Evolutionary conservation across 2,329 filamentous ascomycete genomes (phyloP).

Genomic region (Microcyclospora tardicrescens): DNA sequence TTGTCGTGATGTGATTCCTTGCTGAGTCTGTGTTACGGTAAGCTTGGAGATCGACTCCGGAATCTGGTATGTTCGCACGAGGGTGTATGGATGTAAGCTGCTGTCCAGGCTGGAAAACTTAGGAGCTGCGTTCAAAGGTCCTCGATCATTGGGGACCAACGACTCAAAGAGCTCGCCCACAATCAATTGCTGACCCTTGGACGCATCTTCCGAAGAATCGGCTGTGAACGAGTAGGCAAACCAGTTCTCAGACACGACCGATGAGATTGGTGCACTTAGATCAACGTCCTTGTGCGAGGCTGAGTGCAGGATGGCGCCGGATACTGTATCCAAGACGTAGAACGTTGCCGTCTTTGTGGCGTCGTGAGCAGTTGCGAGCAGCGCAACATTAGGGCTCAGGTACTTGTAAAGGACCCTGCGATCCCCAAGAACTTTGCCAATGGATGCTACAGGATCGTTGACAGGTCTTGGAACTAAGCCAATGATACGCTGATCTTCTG

Average conservation of each 20-base stretch:
- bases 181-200: conserved; percentile 76
- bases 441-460: conserved; percentile 84
- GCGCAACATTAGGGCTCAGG: conserved; percentile 70
- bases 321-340: conserved; percentile 75
- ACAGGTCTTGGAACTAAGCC: conserved; percentile 53
- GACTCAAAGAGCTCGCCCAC: conserved; percentile 89
- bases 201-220: conserved; percentile 38
- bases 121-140: conserved; percentile 52
- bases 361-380: conserved; percentile 58
- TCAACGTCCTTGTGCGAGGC: conserved; percentile 63
- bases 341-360: conserved; percentile 49
- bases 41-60: conserved; percentile 67
- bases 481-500: conserved; percentile 53
- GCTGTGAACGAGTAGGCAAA: conserved; percentile 66
- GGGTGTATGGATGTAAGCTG: conserved; percentile 56
- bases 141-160: conserved; percentile 67
- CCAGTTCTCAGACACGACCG: conserved; percentile 87
- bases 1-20: conserved; percentile 78
- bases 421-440: conserved; percentile 84
- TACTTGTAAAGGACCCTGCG: conserved; percentile 96
- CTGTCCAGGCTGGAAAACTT: conserved; percentile 69
- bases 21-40: conserved; percentile 74
- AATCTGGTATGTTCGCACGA: conserved; percentile 71
- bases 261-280: conserved; percentile 56
- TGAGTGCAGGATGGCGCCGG: conserved; percentile 65